Conservation (phyloP, 129 eudicot species). For the Escallonia rubra region DNA sequence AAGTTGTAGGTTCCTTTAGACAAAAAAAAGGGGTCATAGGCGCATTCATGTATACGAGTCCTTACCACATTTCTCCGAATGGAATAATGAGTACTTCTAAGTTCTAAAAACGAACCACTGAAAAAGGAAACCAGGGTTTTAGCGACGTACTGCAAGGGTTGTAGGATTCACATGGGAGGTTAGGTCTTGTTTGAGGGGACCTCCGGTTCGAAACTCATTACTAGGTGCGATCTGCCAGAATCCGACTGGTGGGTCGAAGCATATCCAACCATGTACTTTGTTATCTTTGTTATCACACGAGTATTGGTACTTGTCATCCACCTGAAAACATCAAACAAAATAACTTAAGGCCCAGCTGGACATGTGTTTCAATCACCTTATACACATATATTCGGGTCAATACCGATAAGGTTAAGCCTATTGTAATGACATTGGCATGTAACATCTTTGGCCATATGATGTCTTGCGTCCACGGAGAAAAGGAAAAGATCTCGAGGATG, state of each 20-base stretch:
- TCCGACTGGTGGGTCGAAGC: constrained; percentile 39
- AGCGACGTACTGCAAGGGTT: constrained; percentile 71
- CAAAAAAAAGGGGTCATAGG: no score
- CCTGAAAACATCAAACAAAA: constrained; percentile 19
- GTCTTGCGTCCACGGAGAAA: no score
- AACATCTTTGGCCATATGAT: no score
- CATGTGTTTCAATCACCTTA: no score
- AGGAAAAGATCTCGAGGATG: no score
- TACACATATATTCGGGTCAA: no score
- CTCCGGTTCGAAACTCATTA: constrained; percentile 59
- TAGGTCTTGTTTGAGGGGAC: constrained; percentile 77
- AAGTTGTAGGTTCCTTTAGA: neutral
- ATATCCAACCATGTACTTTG: constrained; percentile 57
- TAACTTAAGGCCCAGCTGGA: neutral
- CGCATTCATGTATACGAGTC: neutral
- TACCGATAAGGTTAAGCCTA: no score
- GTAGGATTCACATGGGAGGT: constrained; percentile 86
- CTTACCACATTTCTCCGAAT: no score
- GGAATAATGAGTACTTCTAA: no score
- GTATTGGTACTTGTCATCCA: constrained; percentile 67
- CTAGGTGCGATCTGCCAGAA: constrained; percentile 64
- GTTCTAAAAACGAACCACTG: neutral
- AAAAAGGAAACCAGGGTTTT: neutral
- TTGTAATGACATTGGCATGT: no score
- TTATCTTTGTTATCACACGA: constrained; percentile 51